A percentile compares a stretch with the other conserved stretches of the same genome.
Conservation (phyloP, 2,329 filamentous ascomycete species). For the Curvularia verruculosa region DNA sequence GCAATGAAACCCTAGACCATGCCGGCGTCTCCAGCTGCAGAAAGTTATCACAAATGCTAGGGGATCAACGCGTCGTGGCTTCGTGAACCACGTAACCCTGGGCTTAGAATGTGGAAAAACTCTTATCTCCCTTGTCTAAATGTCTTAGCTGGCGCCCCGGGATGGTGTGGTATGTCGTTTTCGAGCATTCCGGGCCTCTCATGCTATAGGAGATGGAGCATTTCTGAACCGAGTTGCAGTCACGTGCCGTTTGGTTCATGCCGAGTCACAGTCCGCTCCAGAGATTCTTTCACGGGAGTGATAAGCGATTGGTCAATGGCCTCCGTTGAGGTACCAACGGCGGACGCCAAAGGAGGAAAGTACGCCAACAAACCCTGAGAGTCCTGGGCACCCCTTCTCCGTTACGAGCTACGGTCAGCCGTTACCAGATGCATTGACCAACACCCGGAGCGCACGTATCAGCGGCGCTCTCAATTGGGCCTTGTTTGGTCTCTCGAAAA, state of each 20-base stretch:
- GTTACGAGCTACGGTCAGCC: slow-evolving; percentile 26
- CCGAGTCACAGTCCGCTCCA: slow-evolving; percentile 41
- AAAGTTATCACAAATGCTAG: slow-evolving; percentile 51
- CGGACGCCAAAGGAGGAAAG: slow-evolving; percentile 29
- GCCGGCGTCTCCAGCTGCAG: slow-evolving; percentile 52
- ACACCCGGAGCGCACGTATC: slow-evolving; percentile 22
- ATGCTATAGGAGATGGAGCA: slow-evolving; percentile 43
- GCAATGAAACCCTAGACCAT: slow-evolving; percentile 54
- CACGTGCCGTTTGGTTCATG: slow-evolving; percentile 47
- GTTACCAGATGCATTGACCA: slow-evolving; percentile 37
- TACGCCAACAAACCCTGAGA: slow-evolving; percentile 28
- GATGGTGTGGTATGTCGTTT: slow-evolving; percentile 25
- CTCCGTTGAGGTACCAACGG: slow-evolving; percentile 24
- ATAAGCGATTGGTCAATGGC: slow-evolving; percentile 42
- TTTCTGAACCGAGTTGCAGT: slow-evolving; percentile 45
- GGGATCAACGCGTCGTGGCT: slow-evolving; percentile 53
- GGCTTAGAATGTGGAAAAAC: slow-evolving; percentile 45
- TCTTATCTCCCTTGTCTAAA: slow-evolving; percentile 48
- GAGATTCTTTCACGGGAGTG: slow-evolving; percentile 31
- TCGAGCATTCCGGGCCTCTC: slow-evolving; percentile 43
- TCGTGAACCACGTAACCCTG: slow-evolving; percentile 52
- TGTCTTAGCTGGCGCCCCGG: slow-evolving; percentile 41
- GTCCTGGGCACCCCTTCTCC: slow-evolving; percentile 22
- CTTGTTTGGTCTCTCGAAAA: slow-evolving; percentile 21
- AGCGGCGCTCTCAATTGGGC: slow-evolving; percentile 29